These are phyloP conservation scores for Penicillium mononematosum DNA, from an alignment of 495 filamentous ascomycete genomes.

Conservation along the genomic window DNA sequence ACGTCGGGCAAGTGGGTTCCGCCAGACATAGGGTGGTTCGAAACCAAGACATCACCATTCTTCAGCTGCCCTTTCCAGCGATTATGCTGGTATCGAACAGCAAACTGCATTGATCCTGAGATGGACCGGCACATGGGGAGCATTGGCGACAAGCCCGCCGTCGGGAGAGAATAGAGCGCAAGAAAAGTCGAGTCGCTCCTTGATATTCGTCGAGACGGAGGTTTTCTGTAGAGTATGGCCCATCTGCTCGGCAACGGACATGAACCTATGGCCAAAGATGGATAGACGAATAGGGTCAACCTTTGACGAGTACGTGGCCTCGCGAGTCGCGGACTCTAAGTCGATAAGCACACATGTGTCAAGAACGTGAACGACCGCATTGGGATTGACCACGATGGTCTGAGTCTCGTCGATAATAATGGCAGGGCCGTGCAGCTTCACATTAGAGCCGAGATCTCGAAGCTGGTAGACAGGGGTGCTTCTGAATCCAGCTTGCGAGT, in stretches of 20 bases:
- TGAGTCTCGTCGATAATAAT: constrained; percentile 91
- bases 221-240: constrained; percentile 87
- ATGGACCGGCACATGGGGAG: constrained; percentile 78
- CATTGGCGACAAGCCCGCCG: constrained; percentile 83
- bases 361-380: too few relatives aligned
- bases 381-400: constrained; percentile 69
- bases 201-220: constrained; percentile 87
- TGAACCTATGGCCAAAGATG: constrained; percentile 89
- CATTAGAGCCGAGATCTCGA: too few relatives aligned
- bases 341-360: too few relatives aligned
- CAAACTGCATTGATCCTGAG: constrained; percentile 94
- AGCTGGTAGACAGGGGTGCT: too few relatives aligned
- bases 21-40: constrained; percentile 93
- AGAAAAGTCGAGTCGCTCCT: constrained; percentile 87
- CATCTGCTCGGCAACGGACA: constrained; percentile 96
- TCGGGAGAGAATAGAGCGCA: constrained; percentile 83
- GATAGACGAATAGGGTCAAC: constrained; percentile 29
- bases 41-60: constrained; percentile 89
- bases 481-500: too few relatives aligned
- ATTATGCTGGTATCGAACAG: constrained; percentile 87
- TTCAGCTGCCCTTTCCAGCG: constrained; percentile 88
- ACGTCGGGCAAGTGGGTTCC: constrained; percentile 90
- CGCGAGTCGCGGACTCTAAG: too few relatives aligned
- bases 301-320: too few relatives aligned
- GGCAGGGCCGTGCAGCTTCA: constrained; percentile 84